phyloP scores from a whole-genome alignment of 2,329 filamentous ascomycete species.

The Xylaria multiplex region DNA sequence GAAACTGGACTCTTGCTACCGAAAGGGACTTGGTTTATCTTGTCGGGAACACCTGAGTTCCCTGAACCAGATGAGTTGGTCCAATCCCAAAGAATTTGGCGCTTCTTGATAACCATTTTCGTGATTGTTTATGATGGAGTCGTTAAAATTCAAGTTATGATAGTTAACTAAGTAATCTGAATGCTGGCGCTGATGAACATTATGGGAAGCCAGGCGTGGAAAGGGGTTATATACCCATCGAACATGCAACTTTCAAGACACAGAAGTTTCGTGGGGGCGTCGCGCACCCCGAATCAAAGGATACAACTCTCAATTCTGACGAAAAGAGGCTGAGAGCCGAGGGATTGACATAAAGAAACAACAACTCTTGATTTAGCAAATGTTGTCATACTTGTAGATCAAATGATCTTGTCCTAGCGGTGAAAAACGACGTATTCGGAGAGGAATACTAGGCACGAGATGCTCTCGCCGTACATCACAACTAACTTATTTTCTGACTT shows the following conservation, averaged over 20 bases:
- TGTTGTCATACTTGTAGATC: neutral
- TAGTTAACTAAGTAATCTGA: neutral
- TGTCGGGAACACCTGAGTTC: constrained; percentile 46
- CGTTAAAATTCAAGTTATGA: neutral
- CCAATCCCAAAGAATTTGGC: constrained; percentile 57
- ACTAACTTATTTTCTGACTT: neutral
- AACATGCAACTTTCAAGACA: neutral
- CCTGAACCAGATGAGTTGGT: constrained; percentile 50
- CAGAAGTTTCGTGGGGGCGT: neutral
- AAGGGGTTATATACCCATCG: constrained; percentile 13
- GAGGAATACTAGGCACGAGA: neutral
- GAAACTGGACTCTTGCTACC: constrained; percentile 46
- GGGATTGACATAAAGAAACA: neutral
- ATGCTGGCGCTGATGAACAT: neutral
- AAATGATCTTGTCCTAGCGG: neutral
- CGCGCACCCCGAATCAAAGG: neutral
- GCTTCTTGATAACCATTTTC: constrained; percentile 49
- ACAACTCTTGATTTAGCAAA: constrained; percentile 3
- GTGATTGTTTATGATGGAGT: neutral
- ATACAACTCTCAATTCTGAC: neutral
- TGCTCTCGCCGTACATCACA: neutral
- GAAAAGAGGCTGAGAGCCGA: neutral
- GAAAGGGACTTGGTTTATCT: constrained; percentile 52
- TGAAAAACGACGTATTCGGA: neutral
- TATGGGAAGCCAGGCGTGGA: neutral